Percentiles rank a stretch among this genome's conserved stretches.
These are phyloP conservation scores for Hymenotorrendiella dingleyae DNA, from an alignment of 2,329 filamentous ascomycete species.

Conservation along the genomic window DNA sequence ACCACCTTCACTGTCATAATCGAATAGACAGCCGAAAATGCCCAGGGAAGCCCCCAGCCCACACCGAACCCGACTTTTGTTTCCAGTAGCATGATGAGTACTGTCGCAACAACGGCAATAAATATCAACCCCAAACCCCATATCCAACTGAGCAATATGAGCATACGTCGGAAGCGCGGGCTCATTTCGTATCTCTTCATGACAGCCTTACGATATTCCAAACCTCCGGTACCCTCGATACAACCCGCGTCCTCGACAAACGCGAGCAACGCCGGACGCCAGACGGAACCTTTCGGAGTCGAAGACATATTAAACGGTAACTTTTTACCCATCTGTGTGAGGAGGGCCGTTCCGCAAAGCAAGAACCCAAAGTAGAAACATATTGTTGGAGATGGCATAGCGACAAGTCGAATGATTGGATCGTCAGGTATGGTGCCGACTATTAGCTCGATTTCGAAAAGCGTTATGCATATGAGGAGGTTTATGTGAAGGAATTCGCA, in stretches of 20 bases:
- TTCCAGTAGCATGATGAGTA: conserved; percentile 21
- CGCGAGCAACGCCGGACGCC: conserved; percentile 21
- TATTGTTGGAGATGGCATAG: conserved; percentile 25
- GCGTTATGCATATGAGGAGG: conserved; percentile 19
- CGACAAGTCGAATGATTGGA: conserved; percentile 22
- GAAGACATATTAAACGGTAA: conserved; percentile 27
- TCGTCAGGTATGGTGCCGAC: conserved; percentile 18
- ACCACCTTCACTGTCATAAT: conserved; percentile 17
- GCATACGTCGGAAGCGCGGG: conserved; percentile 21
- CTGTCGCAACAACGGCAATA: conserved; percentile 21
- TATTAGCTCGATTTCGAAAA: conserved; percentile 25
- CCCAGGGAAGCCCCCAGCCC: conserved; percentile 26
- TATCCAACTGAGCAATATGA: conserved; percentile 21
- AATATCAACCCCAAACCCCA: conserved; percentile 28
- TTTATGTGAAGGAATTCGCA: conserved; percentile 23
- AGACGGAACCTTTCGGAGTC: conserved; percentile 21
- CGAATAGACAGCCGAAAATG: conserved; percentile 13
- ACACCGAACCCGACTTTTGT: conserved; percentile 23
- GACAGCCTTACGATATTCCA: conserved; percentile 19
- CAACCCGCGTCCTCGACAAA: conserved; percentile 24
- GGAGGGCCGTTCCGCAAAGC: conserved; percentile 15
- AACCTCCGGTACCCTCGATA: conserved; percentile 23
- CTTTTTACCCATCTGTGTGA: conserved; percentile 15
- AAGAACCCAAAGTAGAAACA: conserved; percentile 24
- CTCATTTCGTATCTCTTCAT: conserved; percentile 25